These are phyloP conservation scores for Suhomyces prunicola DNA, from an alignment of 805 yeast species.

Conservation along the genomic window DNA sequence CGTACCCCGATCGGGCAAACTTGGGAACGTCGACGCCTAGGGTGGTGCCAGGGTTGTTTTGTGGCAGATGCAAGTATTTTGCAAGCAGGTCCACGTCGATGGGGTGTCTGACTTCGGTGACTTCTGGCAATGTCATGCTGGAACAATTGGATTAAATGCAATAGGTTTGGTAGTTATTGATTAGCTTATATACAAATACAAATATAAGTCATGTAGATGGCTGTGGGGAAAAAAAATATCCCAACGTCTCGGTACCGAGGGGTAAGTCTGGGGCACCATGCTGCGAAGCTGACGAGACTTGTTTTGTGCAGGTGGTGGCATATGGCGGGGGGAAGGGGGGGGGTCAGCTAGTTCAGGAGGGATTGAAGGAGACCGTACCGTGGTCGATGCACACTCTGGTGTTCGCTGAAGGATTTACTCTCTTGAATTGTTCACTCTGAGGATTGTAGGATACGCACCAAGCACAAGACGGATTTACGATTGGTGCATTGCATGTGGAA, in stretches of 20 bases:
- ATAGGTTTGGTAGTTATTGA: too few relatives aligned
- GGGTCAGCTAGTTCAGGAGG: not conserved
- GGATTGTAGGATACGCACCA: not conserved
- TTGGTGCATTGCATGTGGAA: not conserved
- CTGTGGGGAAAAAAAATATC: not conserved
- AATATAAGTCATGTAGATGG: not conserved
- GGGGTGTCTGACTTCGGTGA: conserved; percentile 35
- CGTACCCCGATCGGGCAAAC: conserved; percentile 15
- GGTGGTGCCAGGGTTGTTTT: conserved; percentile 1
- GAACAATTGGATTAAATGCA: too few relatives aligned
- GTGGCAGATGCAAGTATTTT: conserved; percentile 16
- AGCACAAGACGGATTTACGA: not conserved
- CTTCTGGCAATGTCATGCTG: conserved; percentile 17
- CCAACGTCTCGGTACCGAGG: not conserved
- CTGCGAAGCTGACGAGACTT: too few relatives aligned
- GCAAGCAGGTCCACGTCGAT: conserved; percentile 25
- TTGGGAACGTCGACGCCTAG: conserved; percentile 23
- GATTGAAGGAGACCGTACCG: not conserved
- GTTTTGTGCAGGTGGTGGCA: too few relatives aligned
- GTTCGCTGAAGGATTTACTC: not conserved
- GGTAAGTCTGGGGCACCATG: not conserved
- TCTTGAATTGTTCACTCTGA: too few relatives aligned
- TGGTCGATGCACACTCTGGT: not conserved
- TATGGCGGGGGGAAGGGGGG: too few relatives aligned
- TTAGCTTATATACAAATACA: not conserved